Percentiles rank a stretch among this genome's conserved stretches.
These are phyloP conservation scores for Pichia sp. DNA, from an alignment of 1,139 yeast genomes.

Conservation along the genomic window DNA sequence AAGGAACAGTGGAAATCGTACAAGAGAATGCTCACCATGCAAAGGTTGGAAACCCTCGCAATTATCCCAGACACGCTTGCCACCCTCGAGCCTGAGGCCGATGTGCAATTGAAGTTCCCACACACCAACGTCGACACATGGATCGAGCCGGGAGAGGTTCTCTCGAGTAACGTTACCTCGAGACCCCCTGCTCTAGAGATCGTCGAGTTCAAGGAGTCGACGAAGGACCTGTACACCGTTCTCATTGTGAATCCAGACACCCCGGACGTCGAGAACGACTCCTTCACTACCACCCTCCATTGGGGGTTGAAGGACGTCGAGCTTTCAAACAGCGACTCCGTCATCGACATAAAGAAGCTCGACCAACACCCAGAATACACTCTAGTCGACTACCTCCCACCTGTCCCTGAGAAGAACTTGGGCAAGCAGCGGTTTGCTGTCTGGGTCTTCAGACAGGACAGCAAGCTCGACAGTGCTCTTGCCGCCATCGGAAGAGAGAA, in stretches of 20 bases:
- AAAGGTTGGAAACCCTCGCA: conserved; percentile 78
- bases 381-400: conserved; percentile 68
- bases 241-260: conserved; percentile 87
- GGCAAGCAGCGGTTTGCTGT: conserved; percentile 78
- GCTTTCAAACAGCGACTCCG: conserved; percentile 54
- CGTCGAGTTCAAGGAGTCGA: conserved; percentile 63
- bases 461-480: conserved; percentile 23
- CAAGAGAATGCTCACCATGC: conserved; percentile 71
- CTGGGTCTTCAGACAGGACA: conserved; percentile 81
- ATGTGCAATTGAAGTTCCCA: conserved; percentile 70
- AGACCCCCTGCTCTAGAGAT: conserved; percentile 72
- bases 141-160: conserved; percentile 72
- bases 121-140: conserved; percentile 59
- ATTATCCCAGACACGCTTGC: conserved; percentile 94
- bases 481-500: conserved; percentile 35
- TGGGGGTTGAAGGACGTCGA: conserved; percentile 75
- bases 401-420: conserved; percentile 85
- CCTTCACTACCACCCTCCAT: conserved; percentile 67
- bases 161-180: conserved; percentile 69
- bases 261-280: conserved; percentile 68
- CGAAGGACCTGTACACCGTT: conserved; percentile 59
- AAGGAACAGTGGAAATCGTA: conserved; percentile 67
- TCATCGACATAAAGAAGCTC: conserved; percentile 50
- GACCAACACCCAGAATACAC: conserved; percentile 39
- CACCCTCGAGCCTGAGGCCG: conserved; percentile 77